phyloP scores from a whole-genome alignment of 2,329 filamentous ascomycete species.

The Phaeosphaeria sp. region DNA sequence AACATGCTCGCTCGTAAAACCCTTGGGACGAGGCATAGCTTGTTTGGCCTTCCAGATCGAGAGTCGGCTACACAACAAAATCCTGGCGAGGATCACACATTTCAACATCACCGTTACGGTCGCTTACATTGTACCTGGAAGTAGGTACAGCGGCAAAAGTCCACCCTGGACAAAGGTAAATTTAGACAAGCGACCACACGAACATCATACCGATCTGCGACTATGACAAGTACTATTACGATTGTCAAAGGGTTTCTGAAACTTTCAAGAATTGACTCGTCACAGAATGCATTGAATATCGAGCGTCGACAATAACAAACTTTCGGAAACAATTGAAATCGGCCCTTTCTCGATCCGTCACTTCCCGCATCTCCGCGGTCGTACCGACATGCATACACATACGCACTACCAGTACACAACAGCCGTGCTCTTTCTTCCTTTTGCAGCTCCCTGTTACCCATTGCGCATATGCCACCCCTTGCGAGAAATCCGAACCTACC shows the following conservation, averaged over 20 bases:
- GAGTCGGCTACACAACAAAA: neutral
- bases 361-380: neutral
- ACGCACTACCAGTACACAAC: neutral
- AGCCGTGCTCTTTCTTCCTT: neutral
- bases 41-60: neutral
- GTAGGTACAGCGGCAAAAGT: slow-evolving; percentile 3
- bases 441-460: neutral
- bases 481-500: neutral
- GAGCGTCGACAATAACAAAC: too few species aligned
- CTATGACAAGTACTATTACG: neutral
- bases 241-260: neutral
- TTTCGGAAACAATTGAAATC: neutral
- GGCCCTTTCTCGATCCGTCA: neutral
- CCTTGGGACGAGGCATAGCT: neutral
- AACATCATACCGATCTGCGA: neutral
- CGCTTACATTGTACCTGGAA: neutral
- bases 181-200: neutral
- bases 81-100: neutral
- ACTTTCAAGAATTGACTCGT: neutral
- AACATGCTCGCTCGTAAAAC: neutral
- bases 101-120: neutral
- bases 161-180: neutral
- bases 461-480: neutral
- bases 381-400: neutral
- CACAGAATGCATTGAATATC: neutral